These are phyloP conservation scores for Candida dendrica DNA, from an alignment of 805 yeast species.

Conservation along the genomic window DNA sequence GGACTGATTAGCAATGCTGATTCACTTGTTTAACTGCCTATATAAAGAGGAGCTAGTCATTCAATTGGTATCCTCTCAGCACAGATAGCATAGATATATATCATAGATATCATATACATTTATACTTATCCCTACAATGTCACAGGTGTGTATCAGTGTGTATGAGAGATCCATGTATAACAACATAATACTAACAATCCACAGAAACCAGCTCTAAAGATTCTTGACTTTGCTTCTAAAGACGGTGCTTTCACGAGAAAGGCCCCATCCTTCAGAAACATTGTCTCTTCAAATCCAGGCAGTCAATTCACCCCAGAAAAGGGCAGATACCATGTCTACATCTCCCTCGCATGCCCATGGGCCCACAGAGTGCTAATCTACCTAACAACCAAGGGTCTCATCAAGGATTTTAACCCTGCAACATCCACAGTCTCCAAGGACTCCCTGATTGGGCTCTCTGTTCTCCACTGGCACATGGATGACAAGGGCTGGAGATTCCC, in stretches of 20 bases:
- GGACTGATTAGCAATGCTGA: too few relatives aligned
- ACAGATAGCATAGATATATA: too few relatives aligned
- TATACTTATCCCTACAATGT: too few relatives aligned
- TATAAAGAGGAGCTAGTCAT: too few relatives aligned
- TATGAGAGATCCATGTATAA: too few relatives aligned
- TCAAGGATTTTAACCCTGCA: slow-evolving; percentile 30
- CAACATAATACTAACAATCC: neutral
- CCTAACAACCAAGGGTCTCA: slow-evolving; percentile 66
- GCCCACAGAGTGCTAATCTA: slow-evolving; percentile 81
- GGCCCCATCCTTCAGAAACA: slow-evolving; percentile 54
- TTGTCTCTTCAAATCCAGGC: slow-evolving; percentile 49
- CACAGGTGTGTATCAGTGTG: too few relatives aligned
- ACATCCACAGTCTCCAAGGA: slow-evolving; percentile 24
- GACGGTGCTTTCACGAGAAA: slow-evolving; percentile 53
- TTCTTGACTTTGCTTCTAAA: slow-evolving; percentile 40
- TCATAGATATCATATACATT: too few relatives aligned
- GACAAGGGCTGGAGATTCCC: slow-evolving; percentile 85
- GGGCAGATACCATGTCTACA: slow-evolving; percentile 80
- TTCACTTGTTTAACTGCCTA: too few relatives aligned
- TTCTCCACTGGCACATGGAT: slow-evolving; percentile 90
- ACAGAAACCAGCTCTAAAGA: slow-evolving; percentile 25
- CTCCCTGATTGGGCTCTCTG: slow-evolving; percentile 55
- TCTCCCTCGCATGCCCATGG: slow-evolving; percentile 90
- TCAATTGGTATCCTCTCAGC: too few relatives aligned
- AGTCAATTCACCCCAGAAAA: slow-evolving; percentile 67